Evolutionary conservation across 768 basidiomycete genomes (phyloP).

Genomic region (Podaxis mareebaensis): DNA sequence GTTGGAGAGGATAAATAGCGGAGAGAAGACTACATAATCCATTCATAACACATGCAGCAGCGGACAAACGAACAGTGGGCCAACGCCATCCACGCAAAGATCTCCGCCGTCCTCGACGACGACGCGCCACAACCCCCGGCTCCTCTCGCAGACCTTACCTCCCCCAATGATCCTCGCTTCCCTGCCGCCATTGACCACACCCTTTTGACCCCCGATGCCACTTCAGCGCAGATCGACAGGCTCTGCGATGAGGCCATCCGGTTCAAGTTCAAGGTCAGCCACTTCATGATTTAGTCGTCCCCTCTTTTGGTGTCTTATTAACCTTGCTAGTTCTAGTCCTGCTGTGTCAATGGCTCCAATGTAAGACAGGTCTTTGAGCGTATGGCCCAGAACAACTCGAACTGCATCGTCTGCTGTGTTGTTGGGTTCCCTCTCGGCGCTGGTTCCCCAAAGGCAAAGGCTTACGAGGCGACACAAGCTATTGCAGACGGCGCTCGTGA

Average conservation of each 20-base stretch:
- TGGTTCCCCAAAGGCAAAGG: conserved; percentile 41
- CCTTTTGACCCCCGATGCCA: conserved; percentile 50
- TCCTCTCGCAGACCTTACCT: conserved; percentile 25
- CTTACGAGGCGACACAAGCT: conserved; percentile 48
- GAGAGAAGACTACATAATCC: neutral
- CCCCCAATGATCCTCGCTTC: conserved; percentile 32
- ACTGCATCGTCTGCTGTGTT: conserved; percentile 44
- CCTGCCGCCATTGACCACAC: conserved; percentile 49
- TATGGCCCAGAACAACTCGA: conserved; percentile 36
- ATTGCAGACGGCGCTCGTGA: conserved; percentile 48
- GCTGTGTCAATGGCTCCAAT: conserved; percentile 51
- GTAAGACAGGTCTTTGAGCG: conserved; percentile 41
- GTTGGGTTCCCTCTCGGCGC: conserved; percentile 56
- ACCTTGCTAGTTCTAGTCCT: conserved; percentile 35
- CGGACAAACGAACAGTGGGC: conserved; percentile 36
- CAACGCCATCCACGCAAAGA: conserved; percentile 28
- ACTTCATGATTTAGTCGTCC: neutral
- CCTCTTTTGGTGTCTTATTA: conserved; percentile 1
- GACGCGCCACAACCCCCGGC: conserved; percentile 2
- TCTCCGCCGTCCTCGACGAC: conserved; percentile 25
- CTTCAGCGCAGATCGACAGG: conserved; percentile 41
- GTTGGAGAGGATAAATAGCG: neutral
- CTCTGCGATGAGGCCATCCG: conserved; percentile 50
- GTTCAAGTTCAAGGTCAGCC: conserved; percentile 47
- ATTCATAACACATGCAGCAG: conserved; percentile 1